These are phyloP conservation scores for Nymphaea colorata DNA, from an alignment of 164 flowering plant genomes.

Conservation along the genomic window DNA sequence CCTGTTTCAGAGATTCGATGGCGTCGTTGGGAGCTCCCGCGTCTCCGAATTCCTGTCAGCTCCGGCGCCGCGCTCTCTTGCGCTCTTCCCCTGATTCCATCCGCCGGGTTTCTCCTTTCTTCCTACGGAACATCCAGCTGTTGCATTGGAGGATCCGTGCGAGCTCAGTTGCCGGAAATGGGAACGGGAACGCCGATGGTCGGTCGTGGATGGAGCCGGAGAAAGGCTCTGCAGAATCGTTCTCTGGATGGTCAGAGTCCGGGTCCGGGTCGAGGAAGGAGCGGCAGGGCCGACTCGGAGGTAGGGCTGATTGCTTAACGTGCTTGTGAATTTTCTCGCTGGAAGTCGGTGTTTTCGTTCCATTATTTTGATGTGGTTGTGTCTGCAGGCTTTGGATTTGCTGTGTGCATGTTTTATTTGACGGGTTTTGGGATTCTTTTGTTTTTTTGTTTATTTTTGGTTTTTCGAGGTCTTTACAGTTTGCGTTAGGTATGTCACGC, in stretches of 20 bases:
- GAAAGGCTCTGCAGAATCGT: constrained; percentile 15
- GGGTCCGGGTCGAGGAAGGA: constrained; percentile 14
- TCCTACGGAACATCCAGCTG: constrained; percentile 11
- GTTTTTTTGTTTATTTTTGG: too few relatives aligned
- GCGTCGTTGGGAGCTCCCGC: constrained; percentile 27
- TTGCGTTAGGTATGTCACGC: too few relatives aligned
- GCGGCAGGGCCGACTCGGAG: constrained; percentile 26
- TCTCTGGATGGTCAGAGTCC: constrained; percentile 26
- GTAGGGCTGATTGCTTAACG: constrained; percentile 13
- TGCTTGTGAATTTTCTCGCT: not conserved
- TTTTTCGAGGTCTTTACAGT: too few relatives aligned
- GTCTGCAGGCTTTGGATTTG: too few relatives aligned
- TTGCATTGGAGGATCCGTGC: constrained; percentile 11
- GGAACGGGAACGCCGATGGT: constrained; percentile 7
- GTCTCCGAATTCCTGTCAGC: constrained; percentile 59
- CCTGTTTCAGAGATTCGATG: constrained; percentile 15
- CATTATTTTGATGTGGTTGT: too few relatives aligned
- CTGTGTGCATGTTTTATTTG: too few relatives aligned
- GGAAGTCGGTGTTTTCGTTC: too few relatives aligned
- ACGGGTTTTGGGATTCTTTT: too few relatives aligned
- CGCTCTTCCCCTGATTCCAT: constrained; percentile 13
- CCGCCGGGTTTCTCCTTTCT: constrained; percentile 10
- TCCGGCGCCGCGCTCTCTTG: constrained; percentile 25
- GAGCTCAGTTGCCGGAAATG: constrained; percentile 9
- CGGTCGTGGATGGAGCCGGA: constrained; percentile 19